Conservation (phyloP, 495 filamentous ascomycete genomes). For the Diplogelasinospora grovesii region DNA sequence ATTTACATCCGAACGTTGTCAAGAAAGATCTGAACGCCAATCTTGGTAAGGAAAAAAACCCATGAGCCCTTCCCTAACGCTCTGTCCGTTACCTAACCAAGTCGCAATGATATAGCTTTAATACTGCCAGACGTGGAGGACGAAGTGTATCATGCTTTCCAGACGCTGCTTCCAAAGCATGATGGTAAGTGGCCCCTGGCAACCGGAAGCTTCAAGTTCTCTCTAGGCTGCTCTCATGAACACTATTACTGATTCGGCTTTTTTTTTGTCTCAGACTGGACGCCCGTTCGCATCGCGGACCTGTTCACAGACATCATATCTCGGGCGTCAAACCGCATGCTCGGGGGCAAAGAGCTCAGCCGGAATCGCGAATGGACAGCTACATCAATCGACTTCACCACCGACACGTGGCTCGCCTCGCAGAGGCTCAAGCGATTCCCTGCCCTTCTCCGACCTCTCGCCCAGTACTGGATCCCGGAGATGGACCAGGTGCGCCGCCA, state of each 20-base stretch:
- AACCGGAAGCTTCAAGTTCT: too few relatives aligned
- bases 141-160: background rate
- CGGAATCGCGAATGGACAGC: slow-evolving; percentile 40
- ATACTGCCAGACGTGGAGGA: too few relatives aligned
- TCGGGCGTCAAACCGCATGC: slow-evolving; percentile 41
- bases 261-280: background rate
- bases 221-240: too few relatives aligned
- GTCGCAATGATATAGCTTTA: too few relatives aligned
- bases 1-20: background rate
- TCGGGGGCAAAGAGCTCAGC: slow-evolving; percentile 37
- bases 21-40: background rate
- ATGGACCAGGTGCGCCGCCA: background rate
- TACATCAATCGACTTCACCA: slow-evolving; percentile 36
- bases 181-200: background rate
- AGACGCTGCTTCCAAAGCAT: background rate
- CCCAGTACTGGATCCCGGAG: slow-evolving; percentile 24
- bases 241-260: background rate
- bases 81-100: too few relatives aligned
- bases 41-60: background rate
- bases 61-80: too few relatives aligned
- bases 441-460: slow-evolving; percentile 28
- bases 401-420: slow-evolving; percentile 26
- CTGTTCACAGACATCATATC: slow-evolving; percentile 37
- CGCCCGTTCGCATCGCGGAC: background rate
- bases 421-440: slow-evolving; percentile 29